Evolutionary conservation across 306 rosid species (phyloP).

Genomic region (Acacia crassicarpa): DNA sequence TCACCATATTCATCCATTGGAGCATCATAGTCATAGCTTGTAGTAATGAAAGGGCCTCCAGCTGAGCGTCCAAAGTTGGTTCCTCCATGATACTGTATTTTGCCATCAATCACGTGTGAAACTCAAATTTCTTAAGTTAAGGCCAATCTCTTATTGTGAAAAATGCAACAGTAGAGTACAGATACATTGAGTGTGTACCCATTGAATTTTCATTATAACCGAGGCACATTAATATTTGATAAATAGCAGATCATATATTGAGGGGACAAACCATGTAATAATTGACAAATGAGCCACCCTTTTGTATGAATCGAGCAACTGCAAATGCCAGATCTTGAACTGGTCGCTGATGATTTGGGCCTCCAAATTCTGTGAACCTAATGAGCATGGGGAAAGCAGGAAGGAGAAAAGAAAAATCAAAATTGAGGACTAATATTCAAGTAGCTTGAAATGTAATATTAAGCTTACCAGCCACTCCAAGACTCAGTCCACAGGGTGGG

Average conservation of each 20-base stretch:
- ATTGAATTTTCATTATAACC: neutral
- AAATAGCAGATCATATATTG: neutral
- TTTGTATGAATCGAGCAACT: slow-evolving; percentile 86
- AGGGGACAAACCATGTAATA: slow-evolving; percentile 87
- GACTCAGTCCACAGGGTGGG: slow-evolving; percentile 92
- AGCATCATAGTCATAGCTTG: slow-evolving; percentile 95
- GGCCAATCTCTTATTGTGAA: neutral
- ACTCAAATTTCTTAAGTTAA: neutral
- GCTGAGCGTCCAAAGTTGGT: slow-evolving; percentile 96
- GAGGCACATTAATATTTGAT: neutral
- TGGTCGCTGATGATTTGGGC: slow-evolving; percentile 68
- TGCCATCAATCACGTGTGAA: slow-evolving; percentile 24
- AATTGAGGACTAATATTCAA: slow-evolving; percentile 3
- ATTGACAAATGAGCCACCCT: slow-evolving; percentile 81
- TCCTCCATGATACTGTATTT: slow-evolving; percentile 92
- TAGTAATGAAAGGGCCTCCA: slow-evolving; percentile 93
- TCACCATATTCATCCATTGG: slow-evolving; percentile 96
- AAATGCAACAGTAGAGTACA: neutral
- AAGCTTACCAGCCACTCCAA: slow-evolving; percentile 96
- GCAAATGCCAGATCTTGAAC: slow-evolving; percentile 92
- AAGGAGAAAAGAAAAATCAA: slow-evolving; percentile 9
- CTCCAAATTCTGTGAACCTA: slow-evolving; percentile 95
- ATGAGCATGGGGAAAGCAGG: neutral
- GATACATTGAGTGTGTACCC: neutral
- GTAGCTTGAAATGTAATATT: slow-evolving; percentile 2